Percentiles rank a stretch among this genome's conserved stretches.
Conservation (phyloP, 345 rosid species). For the Mangifera indica region DNA sequence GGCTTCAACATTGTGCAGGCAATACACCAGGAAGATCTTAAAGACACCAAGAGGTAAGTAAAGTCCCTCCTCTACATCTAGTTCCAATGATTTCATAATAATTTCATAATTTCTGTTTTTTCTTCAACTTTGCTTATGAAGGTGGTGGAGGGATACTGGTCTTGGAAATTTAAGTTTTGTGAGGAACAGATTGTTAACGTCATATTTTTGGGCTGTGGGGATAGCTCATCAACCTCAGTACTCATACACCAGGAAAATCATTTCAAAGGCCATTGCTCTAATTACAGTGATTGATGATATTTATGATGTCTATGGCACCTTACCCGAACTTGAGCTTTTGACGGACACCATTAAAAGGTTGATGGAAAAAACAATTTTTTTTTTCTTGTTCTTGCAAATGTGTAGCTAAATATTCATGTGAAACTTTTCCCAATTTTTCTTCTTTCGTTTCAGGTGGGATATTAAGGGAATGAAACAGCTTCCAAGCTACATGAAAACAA, state of each 20-base stretch:
- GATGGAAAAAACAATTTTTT: not conserved
- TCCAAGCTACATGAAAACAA: constrained; percentile 35
- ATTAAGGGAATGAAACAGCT: constrained; percentile 16
- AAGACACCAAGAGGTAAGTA: constrained; percentile 18
- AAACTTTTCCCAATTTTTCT: too few species aligned
- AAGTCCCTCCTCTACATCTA: too few species aligned
- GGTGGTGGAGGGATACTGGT: constrained; percentile 27
- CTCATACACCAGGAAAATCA: constrained; percentile 4
- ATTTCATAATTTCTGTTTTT: not conserved
- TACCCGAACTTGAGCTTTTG: constrained; percentile 22
- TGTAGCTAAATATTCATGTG: too few species aligned
- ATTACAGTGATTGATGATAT: constrained; percentile 24
- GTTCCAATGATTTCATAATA: too few species aligned
- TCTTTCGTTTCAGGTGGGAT: constrained; percentile 29
- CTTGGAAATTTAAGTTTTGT: constrained; percentile 23
- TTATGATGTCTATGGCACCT: constrained; percentile 18
- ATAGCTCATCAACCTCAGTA: constrained; percentile 13
- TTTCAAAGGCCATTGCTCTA: constrained; percentile 14
- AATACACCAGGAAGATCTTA: constrained; percentile 21
- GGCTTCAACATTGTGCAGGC: constrained; percentile 27
- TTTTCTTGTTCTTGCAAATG: too few species aligned
- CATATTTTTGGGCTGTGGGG: constrained; percentile 22
- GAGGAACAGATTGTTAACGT: constrained; percentile 16
- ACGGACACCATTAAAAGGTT: constrained; percentile 30
- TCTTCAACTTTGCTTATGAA: not conserved